Evolutionary conservation across 2,329 filamentous ascomycete species (phyloP).

Genomic region (Colletotrichum musicola): DNA sequence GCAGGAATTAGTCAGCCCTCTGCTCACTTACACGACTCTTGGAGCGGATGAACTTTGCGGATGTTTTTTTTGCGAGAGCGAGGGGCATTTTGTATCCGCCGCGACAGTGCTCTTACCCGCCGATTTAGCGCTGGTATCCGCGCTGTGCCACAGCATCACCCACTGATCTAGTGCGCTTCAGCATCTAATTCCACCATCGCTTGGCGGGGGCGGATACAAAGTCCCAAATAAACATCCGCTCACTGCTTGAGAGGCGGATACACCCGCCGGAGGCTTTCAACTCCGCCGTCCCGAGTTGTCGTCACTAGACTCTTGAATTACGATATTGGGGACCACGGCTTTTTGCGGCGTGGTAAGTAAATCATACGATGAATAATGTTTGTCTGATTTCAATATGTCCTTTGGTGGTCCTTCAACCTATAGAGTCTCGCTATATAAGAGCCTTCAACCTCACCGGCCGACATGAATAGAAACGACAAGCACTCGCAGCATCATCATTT

Average conservation of each 20-base stretch:
- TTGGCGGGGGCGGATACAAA: background rate
- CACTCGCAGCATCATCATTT: background rate
- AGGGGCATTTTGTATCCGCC: background rate
- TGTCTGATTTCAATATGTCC: background rate
- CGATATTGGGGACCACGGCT: background rate
- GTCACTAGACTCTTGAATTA: background rate
- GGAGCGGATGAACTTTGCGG: conserved; percentile 12
- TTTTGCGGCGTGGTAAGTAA: background rate
- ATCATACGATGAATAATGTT: background rate
- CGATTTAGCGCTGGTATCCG: background rate
- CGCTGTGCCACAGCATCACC: background rate
- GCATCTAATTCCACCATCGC: background rate
- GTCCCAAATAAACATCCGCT: background rate
- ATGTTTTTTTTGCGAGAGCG: background rate
- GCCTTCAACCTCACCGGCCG: background rate
- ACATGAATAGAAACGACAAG: background rate
- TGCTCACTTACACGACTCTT: background rate
- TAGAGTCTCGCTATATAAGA: background rate
- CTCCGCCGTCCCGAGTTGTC: background rate
- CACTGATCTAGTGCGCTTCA: too few species aligned
- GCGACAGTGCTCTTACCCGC: background rate
- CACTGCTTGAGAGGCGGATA: background rate
- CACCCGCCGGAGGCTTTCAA: background rate
- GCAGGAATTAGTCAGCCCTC: background rate
- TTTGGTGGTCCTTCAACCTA: background rate